Evolutionary conservation across 495 filamentous ascomycete genomes (phyloP), one percentile per base, ranked within the genome.

Genomic region (Recurvomyces mirabilis): DNA sequence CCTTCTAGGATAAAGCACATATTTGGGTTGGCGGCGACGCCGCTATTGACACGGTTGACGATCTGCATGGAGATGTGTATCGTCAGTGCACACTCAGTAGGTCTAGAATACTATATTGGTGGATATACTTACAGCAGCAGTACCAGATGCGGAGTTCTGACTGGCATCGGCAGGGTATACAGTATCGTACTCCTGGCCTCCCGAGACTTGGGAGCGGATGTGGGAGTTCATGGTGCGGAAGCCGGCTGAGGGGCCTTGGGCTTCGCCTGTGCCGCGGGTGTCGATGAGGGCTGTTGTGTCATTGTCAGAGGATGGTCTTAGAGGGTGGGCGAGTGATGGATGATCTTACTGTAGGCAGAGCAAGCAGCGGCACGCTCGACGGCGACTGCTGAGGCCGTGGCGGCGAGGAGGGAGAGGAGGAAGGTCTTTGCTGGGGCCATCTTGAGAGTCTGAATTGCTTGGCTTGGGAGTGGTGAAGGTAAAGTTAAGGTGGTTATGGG

Each of bases 231-330:
- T 48, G 6, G 44, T 52, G 4, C 33, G 36, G 37, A 52, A 52
- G 38, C 37, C 45, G 4, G 44, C 11, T 3, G 44, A 52, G n/a
- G 20, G 35, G 36, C 49, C 49, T 37, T 52, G 49, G 25, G 18
- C 15, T 20, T 47, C 45, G 21, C 35, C 26, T 5, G 49, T 49
- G 6, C 49, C 49, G 19, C 46, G 49, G 10, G 49, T 52, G 46
- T 52, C 38, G 34, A 52, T 48, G 33, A 52, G 29, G 13, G 45
- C n/a, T n/a, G n/a, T n/a, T n/a, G n/a, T n/a, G n/a, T n/a, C n/a
- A n/a, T n/a, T n/a, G n/a, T n/a, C n/a, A n/a, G n/a, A n/a, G n/a
- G n/a, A n/a, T n/a, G n/a, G n/a, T n/a, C n/a, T n/a, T n/a, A n/a
- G n/a, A n/a, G n/a, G n/a, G n/a, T n/a, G n/a, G n/a, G n/a, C n/a